Percentiles rank a stretch among this genome's conserved stretches.
phyloP scores from a whole-genome alignment of 192 early-diverging fungal species.

The Backusella sp. region DNA sequence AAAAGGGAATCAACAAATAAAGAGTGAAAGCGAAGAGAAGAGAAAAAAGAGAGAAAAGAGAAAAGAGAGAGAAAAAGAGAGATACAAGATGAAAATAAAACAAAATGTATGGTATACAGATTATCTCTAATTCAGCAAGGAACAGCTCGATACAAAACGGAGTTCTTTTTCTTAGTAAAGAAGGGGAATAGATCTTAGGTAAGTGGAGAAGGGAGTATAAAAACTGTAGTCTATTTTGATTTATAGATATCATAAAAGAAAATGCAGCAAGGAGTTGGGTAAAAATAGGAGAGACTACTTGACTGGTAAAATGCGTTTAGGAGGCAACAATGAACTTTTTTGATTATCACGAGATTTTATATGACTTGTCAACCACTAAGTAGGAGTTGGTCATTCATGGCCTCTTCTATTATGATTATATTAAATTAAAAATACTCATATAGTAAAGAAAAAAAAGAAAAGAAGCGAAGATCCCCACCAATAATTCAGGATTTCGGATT shows the following conservation, averaged over 20 bases:
- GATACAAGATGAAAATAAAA: background rate
- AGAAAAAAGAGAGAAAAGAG: background rate
- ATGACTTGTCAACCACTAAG: background rate
- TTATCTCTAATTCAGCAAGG: conserved; percentile 6
- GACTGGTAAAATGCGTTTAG: background rate
- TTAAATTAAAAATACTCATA: conserved; percentile 3
- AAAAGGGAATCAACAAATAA: background rate
- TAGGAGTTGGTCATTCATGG: background rate
- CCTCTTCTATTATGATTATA: background rate
- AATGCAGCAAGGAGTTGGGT: conserved; percentile 4
- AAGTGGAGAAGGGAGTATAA: background rate
- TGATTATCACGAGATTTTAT: background rate
- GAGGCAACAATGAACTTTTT: background rate
- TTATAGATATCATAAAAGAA: background rate
- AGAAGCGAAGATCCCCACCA: background rate
- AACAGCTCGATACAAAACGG: conserved; percentile 2
- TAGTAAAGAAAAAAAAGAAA: background rate
- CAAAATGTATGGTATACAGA: background rate
- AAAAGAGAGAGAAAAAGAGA: background rate
- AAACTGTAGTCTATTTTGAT: background rate
- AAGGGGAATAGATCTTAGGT: background rate
- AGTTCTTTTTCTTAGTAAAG: conserved; percentile 9
- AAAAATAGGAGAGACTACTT: conserved; percentile 2
- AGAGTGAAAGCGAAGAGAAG: background rate
- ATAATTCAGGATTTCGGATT: background rate